Base-by-base conservation (phyloP, 2,329 filamentous ascomycete species). In the Botrytis porri region DNA sequence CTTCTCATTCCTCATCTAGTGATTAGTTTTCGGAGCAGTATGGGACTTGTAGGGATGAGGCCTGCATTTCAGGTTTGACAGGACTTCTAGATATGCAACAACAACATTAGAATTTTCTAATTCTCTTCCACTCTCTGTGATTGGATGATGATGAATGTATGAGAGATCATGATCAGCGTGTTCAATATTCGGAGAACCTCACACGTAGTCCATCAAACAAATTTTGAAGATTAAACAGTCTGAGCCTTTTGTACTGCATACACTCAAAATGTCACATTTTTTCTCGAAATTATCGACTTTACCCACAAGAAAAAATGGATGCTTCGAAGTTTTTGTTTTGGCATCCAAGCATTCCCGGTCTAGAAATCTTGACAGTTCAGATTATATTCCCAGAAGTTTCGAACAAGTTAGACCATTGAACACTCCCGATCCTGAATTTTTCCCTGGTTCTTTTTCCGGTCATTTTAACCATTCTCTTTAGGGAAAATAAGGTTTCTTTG, bases 1-100 rank as follows among this genome's bases (percentile, higher is more conserved):
- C 8, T 3, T 3, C 14, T 6, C 0, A 16, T 29, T 29, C n/a
- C 9, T 18, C 8, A 3, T n/a, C n/a, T 18, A 1, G n/a, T 9
- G 14, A 57, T 2, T n/a, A 57, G 14, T 29, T 9, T 8, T 9
- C 6, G 2, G 51, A 16, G 16, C 7, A 29, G n/a, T 18, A 57
- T 9, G 5, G 51, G 9, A 18, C 5, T 32, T 2, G n/a, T 16
- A 57, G n/a, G 3, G n/a, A 9, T 57, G 6, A 29, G 3, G 51
- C n/a, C 14, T 18, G 51, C 5, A 3, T 57, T 29, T 57, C n/a
- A 29, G 14, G 6, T 18, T 8, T 54, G n/a, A 3, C 14, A 29
- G 14, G n/a, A 29, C n/a, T n/a, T 54, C 9, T 1, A n/a, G n/a
- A 57, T 57, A 29, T 18, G 51, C 4, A 29, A 57, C n/a, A 18